Conservation (phyloP, 116 monocot genomes). For the Zostera marina region DNA sequence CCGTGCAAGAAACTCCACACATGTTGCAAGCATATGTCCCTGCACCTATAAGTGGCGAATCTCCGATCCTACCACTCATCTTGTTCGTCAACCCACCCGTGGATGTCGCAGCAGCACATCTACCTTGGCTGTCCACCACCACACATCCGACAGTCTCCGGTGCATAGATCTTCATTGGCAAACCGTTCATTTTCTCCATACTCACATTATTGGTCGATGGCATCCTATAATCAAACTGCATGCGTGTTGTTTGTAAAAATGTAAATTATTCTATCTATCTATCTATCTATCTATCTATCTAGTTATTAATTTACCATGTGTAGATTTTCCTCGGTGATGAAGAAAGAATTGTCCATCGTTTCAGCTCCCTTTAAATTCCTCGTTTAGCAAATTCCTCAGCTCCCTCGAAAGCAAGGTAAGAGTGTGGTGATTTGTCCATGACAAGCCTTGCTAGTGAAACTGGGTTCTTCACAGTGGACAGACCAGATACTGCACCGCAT, state of each 20-base stretch:
- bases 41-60: slow-evolving; percentile 80
- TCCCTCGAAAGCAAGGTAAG: slow-evolving; percentile 78
- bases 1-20: slow-evolving; percentile 27
- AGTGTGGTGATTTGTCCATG: slow-evolving; percentile 90
- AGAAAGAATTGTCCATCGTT: slow-evolving; percentile 57
- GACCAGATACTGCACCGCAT: slow-evolving; percentile 83
- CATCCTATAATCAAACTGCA: slow-evolving; percentile 76
- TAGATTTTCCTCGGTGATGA: too few relatives aligned
- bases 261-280: too few relatives aligned
- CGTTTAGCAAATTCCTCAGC: slow-evolving; percentile 59
- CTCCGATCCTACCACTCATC: slow-evolving; percentile 73
- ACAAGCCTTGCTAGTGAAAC: slow-evolving; percentile 72
- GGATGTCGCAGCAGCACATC: slow-evolving; percentile 72
- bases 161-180: slow-evolving; percentile 81
- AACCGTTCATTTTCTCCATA: slow-evolving; percentile 59
- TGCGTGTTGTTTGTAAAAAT: not conserved
- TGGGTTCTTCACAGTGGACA: slow-evolving; percentile 83
- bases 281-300: slow-evolving; percentile 43
- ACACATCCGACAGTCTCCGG: slow-evolving; percentile 95
- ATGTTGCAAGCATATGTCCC: slow-evolving; percentile 77
- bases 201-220: slow-evolving; percentile 19
- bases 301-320: slow-evolving; percentile 86
- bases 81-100: slow-evolving; percentile 97
- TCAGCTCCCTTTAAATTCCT: slow-evolving; percentile 54
- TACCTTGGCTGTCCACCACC: slow-evolving; percentile 51